These are phyloP conservation scores for Madurella fahalii DNA, from an alignment of 2,329 filamentous ascomycete species.

Conservation along the genomic window DNA sequence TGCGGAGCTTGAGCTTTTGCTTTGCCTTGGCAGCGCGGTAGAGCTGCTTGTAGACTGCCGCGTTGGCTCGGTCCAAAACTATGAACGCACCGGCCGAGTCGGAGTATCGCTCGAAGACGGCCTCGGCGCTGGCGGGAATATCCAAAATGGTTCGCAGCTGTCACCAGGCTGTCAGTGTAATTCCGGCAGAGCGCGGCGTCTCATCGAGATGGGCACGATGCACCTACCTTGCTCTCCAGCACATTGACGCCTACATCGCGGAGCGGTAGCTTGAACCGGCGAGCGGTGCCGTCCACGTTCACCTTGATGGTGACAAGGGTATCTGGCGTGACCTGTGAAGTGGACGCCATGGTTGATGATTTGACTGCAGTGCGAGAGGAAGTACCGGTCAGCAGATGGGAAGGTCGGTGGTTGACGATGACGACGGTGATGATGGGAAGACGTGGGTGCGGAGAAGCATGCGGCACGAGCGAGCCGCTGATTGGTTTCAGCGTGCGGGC, in stretches of 20 bases:
- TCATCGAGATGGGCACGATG: constrained; percentile 1
- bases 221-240: constrained; percentile 79
- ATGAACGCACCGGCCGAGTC: constrained; percentile 84
- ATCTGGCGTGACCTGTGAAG: constrained; percentile 46
- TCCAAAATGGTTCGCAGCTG: constrained; percentile 67
- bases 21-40: constrained; percentile 97
- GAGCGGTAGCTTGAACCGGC: constrained; percentile 85
- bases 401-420: constrained; percentile 6
- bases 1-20: constrained; percentile 88
- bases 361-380: constrained; percentile 1
- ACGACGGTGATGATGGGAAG: constrained; percentile 6
- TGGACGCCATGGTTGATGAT: constrained; percentile 34
- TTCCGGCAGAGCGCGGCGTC: not conserved
- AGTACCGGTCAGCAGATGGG: constrained; percentile 1
- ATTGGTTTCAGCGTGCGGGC: constrained; percentile 7
- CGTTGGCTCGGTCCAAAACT: constrained; percentile 70
- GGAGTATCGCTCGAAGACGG: constrained; percentile 86
- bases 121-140: constrained; percentile 57
- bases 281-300: constrained; percentile 67
- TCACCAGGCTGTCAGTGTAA: constrained; percentile 7
- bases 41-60: constrained; percentile 90
- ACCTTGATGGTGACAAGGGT: constrained; percentile 84
- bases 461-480: constrained; percentile 10
- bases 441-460: constrained; percentile 7
- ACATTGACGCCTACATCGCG: constrained; percentile 71